Percentiles rank a stretch among this genome's conserved stretches.
Conservation (phyloP, 2,329 filamentous ascomycete species). For the Clarireedia sp. region DNA sequence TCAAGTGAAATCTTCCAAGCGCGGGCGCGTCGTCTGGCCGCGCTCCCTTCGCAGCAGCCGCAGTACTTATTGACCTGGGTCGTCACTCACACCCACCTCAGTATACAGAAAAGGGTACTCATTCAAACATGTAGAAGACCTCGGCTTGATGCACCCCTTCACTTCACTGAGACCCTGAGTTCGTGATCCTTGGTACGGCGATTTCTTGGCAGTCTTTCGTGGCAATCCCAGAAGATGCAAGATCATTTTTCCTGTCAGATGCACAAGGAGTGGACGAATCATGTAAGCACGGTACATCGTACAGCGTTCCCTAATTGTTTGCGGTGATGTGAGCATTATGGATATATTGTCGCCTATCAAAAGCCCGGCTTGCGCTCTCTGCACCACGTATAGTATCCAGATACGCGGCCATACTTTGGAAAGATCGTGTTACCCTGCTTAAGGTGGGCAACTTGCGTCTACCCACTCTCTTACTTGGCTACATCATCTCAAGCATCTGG, state of each 20-base stretch:
- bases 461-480: background rate
- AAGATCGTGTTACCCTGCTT: constrained; percentile 6
- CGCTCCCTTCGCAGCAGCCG: too few species aligned
- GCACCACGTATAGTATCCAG: constrained; percentile 10
- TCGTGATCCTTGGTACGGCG: background rate
- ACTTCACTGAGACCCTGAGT: background rate
- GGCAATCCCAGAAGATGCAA: constrained; percentile 3
- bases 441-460: background rate
- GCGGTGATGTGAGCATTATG: background rate
- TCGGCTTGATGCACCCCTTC: too few species aligned
- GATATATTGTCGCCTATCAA: background rate
- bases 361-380: background rate
- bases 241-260: background rate
- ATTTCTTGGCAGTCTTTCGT: constrained; percentile 7
- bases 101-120: too few species aligned
- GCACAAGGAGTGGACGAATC: background rate
- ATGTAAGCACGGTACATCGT: constrained; percentile 8
- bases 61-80: too few species aligned
- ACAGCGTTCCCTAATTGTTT: background rate
- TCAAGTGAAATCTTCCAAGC: too few species aligned
- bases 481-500: background rate
- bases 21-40: too few species aligned
- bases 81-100: too few species aligned
- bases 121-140: too few species aligned
- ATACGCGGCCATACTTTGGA: constrained; percentile 5